Conservation (phyloP, 2,329 filamentous ascomycete genomes). For the Lasiodiplodia hormozganensis region DNA sequence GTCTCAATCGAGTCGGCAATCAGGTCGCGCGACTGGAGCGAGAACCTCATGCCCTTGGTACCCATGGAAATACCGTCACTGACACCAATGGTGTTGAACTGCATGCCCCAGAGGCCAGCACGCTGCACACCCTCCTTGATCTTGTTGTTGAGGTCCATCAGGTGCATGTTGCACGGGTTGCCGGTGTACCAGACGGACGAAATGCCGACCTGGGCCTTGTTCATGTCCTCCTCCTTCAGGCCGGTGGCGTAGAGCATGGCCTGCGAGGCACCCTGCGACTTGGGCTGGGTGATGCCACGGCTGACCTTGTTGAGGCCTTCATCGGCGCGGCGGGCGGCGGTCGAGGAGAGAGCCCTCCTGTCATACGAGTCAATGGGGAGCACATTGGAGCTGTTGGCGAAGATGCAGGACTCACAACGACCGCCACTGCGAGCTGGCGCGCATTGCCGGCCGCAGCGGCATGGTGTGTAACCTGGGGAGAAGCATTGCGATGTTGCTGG, state of each 20-base stretch:
- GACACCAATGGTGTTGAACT: constrained; percentile 99
- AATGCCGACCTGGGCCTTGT: constrained; percentile 97
- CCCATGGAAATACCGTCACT: constrained; percentile 99
- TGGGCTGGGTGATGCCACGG: constrained; percentile 87
- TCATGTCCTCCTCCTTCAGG: constrained; percentile 83
- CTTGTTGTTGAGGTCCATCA: constrained; percentile 84
- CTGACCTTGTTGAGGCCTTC: constrained; percentile 76
- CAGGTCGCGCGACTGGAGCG: constrained; percentile 90
- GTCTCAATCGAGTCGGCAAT: constrained; percentile 99
- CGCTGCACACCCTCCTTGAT: constrained; percentile 76
- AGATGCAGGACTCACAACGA: constrained; percentile 18
- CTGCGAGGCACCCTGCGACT: constrained; percentile 97
- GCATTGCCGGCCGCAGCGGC: constrained; percentile 20
- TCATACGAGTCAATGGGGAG: constrained; percentile 20
- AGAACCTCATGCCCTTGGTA: constrained; percentile 95
- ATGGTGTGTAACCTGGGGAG: constrained; percentile 19
- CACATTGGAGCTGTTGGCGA: not conserved
- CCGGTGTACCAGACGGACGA: constrained; percentile 98
- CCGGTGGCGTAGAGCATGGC: constrained; percentile 99
- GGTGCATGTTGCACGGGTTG: constrained; percentile 99
- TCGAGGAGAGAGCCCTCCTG: constrained; percentile 31
- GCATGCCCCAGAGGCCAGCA: constrained; percentile 86
- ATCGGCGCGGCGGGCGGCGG: constrained; percentile 41
- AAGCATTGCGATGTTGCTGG: constrained; percentile 21
- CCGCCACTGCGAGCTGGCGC: constrained; percentile 26